phyloP scores from a whole-genome alignment of 805 yeast species.

The Candida schatavii region DNA sequence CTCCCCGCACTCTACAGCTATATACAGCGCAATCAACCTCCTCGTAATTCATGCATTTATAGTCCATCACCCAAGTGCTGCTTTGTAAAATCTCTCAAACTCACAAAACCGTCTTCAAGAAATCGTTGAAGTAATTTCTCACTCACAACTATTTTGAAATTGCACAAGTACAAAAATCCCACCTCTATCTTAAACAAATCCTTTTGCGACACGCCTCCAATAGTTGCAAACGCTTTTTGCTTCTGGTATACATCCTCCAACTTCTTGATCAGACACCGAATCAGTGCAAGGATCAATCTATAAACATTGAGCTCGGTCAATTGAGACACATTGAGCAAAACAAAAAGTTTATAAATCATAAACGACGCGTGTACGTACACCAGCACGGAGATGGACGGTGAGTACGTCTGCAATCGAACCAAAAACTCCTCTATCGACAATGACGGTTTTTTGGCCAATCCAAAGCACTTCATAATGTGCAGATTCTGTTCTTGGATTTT shows the following conservation, averaged over 20 bases:
- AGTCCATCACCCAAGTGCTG: background rate
- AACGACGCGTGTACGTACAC: conserved; percentile 40
- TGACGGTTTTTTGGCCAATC: conserved; percentile 33
- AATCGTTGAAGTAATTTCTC: conserved; percentile 33
- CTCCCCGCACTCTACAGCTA: too few relatives aligned
- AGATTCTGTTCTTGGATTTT: conserved; percentile 20
- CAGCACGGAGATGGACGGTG: conserved; percentile 36
- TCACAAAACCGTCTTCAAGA: conserved; percentile 26
- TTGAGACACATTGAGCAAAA: conserved; percentile 29
- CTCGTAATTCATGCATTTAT: background rate
- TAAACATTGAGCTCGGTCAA: conserved; percentile 35
- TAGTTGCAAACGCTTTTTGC: conserved; percentile 39
- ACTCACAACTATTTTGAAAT: conserved; percentile 36
- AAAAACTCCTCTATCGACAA: conserved; percentile 34
- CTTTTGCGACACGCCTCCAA: conserved; percentile 38
- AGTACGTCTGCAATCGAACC: conserved; percentile 35
- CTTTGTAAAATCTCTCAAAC: conserved; percentile 24
- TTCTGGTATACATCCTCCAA: conserved; percentile 42
- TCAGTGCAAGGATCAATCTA: conserved; percentile 36
- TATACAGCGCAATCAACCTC: too few relatives aligned
- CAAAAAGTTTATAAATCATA: conserved; percentile 33
- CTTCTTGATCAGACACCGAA: conserved; percentile 41
- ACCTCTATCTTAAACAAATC: conserved; percentile 39
- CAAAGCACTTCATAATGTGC: conserved; percentile 30
- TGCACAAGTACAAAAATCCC: conserved; percentile 37